Percentiles rank a stretch among this genome's conserved stretches.
phyloP scores from a whole-genome alignment of 495 filamentous ascomycete species.

The Lepraria neglecta region DNA sequence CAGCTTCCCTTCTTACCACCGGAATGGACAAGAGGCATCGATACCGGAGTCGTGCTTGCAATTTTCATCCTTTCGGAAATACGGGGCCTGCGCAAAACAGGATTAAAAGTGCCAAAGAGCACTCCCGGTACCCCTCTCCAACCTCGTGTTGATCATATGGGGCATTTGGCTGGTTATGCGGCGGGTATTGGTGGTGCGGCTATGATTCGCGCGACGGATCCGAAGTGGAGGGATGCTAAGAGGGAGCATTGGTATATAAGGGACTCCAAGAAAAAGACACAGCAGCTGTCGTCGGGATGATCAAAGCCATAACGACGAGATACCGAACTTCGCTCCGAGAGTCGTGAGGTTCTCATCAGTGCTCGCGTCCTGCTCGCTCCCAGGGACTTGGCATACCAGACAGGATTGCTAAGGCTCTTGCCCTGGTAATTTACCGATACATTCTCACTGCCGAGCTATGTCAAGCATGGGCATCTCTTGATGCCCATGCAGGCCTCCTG shows the following conservation, averaged over 20 bases:
- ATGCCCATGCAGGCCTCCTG: too few relatives aligned
- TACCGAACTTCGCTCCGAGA: neutral
- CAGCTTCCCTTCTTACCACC: conserved; percentile 12
- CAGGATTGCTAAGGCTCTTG: too few relatives aligned
- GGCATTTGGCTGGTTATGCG: conserved; percentile 65
- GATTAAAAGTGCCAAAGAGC: neutral
- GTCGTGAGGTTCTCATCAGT: too few relatives aligned
- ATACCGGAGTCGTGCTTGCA: conserved; percentile 18
- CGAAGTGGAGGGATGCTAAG: conserved; percentile 19
- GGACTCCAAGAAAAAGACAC: neutral
- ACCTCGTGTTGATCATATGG: conserved; percentile 52
- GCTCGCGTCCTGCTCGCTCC: too few relatives aligned
- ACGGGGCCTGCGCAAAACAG: conserved; percentile 8
- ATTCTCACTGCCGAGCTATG: too few relatives aligned
- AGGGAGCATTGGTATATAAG: conserved; percentile 17
- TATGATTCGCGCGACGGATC: conserved; percentile 17
- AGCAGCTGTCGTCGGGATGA: neutral
- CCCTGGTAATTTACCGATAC: too few relatives aligned
- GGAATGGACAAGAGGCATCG: conserved; percentile 11
- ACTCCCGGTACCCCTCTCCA: neutral
- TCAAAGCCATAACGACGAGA: neutral
- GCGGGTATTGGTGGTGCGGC: conserved; percentile 42
- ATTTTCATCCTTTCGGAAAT: conserved; percentile 10
- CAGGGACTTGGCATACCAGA: too few relatives aligned
- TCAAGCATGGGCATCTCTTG: too few relatives aligned